Conservation (phyloP, 805 yeast species). For the Candida cerambycidarum region DNA sequence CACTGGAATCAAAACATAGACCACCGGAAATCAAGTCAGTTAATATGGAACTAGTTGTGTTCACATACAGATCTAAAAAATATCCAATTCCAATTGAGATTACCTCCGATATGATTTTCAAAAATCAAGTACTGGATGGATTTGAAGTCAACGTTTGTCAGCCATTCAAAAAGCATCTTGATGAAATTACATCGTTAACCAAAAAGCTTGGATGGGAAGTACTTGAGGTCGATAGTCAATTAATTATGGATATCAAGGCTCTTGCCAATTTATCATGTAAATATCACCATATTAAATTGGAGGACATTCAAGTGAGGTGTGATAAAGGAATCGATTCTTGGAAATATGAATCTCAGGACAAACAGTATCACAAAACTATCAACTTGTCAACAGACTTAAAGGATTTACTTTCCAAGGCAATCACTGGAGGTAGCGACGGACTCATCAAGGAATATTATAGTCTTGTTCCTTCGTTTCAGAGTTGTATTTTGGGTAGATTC, state of each 20-base stretch:
- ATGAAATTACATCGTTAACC: constrained; percentile 24
- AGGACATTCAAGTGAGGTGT: constrained; percentile 9
- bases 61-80: constrained; percentile 33
- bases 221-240: constrained; percentile 27
- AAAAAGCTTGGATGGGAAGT: constrained; percentile 26
- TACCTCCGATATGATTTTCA: constrained; percentile 37
- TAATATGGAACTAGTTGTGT: constrained; percentile 31
- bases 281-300: constrained; percentile 29
- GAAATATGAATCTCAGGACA: constrained; percentile 1
- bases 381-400: constrained; percentile 12
- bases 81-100: constrained; percentile 38
- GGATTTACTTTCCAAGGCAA: constrained; percentile 18
- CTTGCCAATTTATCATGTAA: constrained; percentile 34
- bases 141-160: constrained; percentile 24
- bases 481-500: constrained; percentile 34
- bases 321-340: constrained; percentile 1
- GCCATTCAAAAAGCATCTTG: constrained; percentile 28
- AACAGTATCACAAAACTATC: constrained; percentile 8
- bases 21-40: constrained; percentile 26
- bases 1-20: constrained; percentile 17
- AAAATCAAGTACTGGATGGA: constrained; percentile 26
- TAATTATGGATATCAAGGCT: constrained; percentile 32
- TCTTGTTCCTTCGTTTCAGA: constrained; percentile 40
- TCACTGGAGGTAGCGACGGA: constrained; percentile 23
- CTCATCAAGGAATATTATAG: constrained; percentile 21